These are phyloP conservation scores for Acanthamoeba culbertsoni DNA, from an alignment of 208 protist species.

Conservation along the genomic window DNA sequence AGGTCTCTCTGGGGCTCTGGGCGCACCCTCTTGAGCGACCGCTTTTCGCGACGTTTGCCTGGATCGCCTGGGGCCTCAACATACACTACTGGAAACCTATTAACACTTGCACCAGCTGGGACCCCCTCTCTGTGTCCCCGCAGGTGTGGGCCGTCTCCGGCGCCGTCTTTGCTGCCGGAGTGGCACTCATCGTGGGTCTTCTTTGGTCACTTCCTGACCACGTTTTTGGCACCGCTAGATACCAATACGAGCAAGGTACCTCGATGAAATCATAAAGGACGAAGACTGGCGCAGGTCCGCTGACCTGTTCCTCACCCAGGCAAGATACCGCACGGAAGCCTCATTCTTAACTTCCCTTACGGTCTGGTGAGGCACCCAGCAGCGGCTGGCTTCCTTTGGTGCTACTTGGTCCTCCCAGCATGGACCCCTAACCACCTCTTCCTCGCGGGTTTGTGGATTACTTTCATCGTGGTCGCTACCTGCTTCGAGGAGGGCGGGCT, in stretches of 20 bases:
- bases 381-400: constrained; percentile 2
- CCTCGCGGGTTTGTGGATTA: not conserved
- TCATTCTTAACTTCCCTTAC: not conserved
- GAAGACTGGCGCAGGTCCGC: too few species aligned
- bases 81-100: not conserved
- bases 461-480: not conserved
- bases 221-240: not conserved
- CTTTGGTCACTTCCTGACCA: not conserved
- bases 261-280: not conserved
- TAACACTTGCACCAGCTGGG: not conserved
- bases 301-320: not conserved
- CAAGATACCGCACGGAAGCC: not conserved
- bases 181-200: not conserved
- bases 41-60: not conserved
- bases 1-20: not conserved
- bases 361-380: not conserved
- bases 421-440: constrained; percentile 27
- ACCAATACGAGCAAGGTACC: not conserved
- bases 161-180: not conserved
- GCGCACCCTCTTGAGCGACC: not conserved
- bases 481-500: not conserved
- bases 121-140: not conserved
- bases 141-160: not conserved
- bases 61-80: not conserved
- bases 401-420: not conserved